Conservation (phyloP, 2,329 filamentous ascomycete species). For the Sclerotinia sclerotiorum region DNA sequence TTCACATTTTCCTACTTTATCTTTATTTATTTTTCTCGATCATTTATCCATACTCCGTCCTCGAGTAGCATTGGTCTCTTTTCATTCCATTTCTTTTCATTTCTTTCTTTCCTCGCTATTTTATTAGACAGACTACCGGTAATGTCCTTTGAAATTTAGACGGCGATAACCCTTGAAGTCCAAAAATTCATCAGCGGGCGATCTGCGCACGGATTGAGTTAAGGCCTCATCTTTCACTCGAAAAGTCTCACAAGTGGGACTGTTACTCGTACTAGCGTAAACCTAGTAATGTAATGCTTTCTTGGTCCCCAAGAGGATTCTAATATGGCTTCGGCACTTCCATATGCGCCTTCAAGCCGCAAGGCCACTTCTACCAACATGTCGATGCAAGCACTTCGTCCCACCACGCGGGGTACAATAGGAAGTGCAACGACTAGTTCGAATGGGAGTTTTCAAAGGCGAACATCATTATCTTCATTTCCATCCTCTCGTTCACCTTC, state of each 20-base stretch:
- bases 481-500: conserved; percentile 57
- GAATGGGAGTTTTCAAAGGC: conserved; percentile 41
- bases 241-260: conserved; percentile 24
- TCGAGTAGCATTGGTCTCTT: neutral
- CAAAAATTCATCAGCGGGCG: neutral
- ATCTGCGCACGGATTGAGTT: conserved; percentile 22
- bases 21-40: neutral
- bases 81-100: neutral
- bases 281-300: conserved; percentile 23
- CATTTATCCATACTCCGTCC: neutral
- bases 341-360: conserved; percentile 28
- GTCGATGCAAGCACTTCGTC: conserved; percentile 33
- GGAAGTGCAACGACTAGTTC: conserved; percentile 33
- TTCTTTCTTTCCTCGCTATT: neutral
- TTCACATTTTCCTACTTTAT: too few relatives aligned
- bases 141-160: neutral
- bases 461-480: conserved; percentile 64
- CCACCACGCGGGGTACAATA: conserved; percentile 33
- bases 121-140: too few relatives aligned
- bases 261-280: conserved; percentile 20
- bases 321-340: conserved; percentile 29
- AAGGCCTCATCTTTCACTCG: conserved; percentile 20
- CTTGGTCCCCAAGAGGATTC: conserved; percentile 20
- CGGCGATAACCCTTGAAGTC: conserved; percentile 14
- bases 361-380: conserved; percentile 28